Conservation (phyloP, 495 filamentous ascomycete species). For the Aspergillus conjunctus region DNA sequence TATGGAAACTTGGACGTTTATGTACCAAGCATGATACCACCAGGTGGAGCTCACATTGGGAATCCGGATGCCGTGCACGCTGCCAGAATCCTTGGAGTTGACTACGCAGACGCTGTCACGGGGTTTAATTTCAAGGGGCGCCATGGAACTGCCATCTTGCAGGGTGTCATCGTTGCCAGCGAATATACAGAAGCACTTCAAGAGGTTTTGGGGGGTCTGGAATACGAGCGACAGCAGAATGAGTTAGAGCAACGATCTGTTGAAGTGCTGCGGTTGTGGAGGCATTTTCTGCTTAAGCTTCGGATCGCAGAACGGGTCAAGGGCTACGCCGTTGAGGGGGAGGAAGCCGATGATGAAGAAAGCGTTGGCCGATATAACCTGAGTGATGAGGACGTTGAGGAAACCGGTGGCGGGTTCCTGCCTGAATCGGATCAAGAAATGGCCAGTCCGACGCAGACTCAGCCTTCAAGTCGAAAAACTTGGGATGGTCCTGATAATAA, state of each 20-base stretch:
- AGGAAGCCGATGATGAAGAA: conserved; percentile 33
- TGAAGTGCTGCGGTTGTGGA: conserved; percentile 72
- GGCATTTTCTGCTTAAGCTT: conserved; percentile 70
- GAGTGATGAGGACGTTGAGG: conserved; percentile 30
- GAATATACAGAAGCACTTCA: conserved; percentile 72
- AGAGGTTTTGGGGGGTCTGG: conserved; percentile 65
- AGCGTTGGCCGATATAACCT: conserved; percentile 17
- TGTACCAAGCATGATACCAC: conserved; percentile 88
- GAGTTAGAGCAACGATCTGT: conserved; percentile 57
- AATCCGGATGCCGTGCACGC: conserved; percentile 69
- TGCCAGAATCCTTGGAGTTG: conserved; percentile 75
- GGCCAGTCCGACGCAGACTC: conserved; percentile 5
- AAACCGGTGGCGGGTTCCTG: conserved; percentile 46
- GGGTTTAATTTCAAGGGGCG: conserved; percentile 85
- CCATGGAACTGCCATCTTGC: conserved; percentile 75
- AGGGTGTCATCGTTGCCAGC: conserved; percentile 72
- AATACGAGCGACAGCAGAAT: conserved; percentile 58
- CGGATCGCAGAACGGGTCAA: conserved; percentile 77
- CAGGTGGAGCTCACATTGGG: conserved; percentile 72
- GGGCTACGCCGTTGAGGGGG: conserved; percentile 59
- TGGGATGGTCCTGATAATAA: not conserved
- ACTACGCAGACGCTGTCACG: conserved; percentile 86
- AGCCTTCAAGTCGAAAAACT: not conserved
- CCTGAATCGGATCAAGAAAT: conserved; percentile 48
- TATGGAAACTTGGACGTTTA: conserved; percentile 93